Percentiles rank a stretch among this genome's conserved stretches.
These are phyloP conservation scores for Chloranthus sessilifolius DNA, from an alignment of 164 flowering plant genomes.

Conservation along the genomic window DNA sequence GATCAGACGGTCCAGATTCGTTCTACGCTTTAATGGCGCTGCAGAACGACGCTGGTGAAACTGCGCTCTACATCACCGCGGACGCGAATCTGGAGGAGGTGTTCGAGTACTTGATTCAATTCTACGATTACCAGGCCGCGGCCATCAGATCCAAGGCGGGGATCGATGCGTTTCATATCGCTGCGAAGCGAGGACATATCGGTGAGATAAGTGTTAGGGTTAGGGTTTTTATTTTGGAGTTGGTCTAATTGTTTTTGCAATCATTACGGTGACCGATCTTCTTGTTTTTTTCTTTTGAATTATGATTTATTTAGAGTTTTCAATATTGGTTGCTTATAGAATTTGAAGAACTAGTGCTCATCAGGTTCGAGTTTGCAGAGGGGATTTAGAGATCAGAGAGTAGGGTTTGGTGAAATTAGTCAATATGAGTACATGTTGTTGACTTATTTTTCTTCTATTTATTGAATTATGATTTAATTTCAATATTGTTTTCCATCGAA, in stretches of 20 bases:
- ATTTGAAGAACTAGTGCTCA: too few relatives aligned
- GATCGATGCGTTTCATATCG: conserved; percentile 69
- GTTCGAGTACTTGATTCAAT: conserved; percentile 48
- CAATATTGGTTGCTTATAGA: too few relatives aligned
- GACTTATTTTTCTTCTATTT: too few relatives aligned
- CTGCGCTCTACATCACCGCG: conserved; percentile 68
- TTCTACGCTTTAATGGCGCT: conserved; percentile 53
- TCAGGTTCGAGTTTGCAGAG: too few relatives aligned
- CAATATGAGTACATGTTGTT: too few relatives aligned
- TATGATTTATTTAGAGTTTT: too few relatives aligned
- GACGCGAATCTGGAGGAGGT: conserved; percentile 44
- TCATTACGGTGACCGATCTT: neutral
- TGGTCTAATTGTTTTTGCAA: neutral
- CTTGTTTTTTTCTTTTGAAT: neutral
- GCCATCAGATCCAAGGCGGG: conserved; percentile 63
- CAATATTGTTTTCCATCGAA: too few relatives aligned
- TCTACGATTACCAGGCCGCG: conserved; percentile 40
- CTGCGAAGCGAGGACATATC: conserved; percentile 64
- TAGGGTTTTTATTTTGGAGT: neutral
- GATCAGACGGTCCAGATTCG: conserved; percentile 22
- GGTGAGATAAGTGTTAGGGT: conserved; percentile 27
- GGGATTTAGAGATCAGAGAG: too few relatives aligned
- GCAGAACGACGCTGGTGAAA: conserved; percentile 68
- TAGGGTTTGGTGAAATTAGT: too few relatives aligned
- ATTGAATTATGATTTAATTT: too few relatives aligned